These are phyloP conservation scores for Oryza australiensis DNA, from an alignment of 176 grass and related monocot genomes.

Conservation along the genomic window DNA sequence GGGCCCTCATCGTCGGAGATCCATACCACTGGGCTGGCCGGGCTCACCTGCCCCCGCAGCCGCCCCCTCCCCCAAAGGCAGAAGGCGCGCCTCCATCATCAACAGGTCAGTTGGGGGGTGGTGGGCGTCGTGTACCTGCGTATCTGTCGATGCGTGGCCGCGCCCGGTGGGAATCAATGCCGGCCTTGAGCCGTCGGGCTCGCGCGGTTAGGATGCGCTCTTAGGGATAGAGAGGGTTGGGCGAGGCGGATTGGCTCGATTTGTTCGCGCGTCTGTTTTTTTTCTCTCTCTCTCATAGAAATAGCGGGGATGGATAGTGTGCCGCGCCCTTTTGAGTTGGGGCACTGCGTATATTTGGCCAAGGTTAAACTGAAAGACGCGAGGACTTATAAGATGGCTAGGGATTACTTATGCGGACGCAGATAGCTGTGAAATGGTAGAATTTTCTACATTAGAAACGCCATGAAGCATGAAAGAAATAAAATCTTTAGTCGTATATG, in stretches of 20 bases:
- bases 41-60: neutral
- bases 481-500: neutral
- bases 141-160: neutral
- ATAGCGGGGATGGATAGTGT: neutral
- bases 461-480: neutral
- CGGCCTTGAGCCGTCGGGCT: neutral
- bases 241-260: neutral
- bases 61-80: neutral
- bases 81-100: neutral
- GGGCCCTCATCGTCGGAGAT: neutral
- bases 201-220: neutral
- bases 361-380: neutral
- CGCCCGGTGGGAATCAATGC: neutral
- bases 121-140: neutral
- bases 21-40: neutral
- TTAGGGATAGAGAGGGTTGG: neutral
- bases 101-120: neutral
- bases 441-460: neutral
- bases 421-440: neutral
- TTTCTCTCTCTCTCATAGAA: neutral
- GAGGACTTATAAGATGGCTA: neutral
- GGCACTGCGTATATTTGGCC: neutral
- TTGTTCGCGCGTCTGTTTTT: neutral
- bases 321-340: neutral
- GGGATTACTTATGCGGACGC: neutral